These are phyloP conservation scores for Magnolia changhungtana DNA, from an alignment of 164 flowering plant genomes.

Conservation along the genomic window DNA sequence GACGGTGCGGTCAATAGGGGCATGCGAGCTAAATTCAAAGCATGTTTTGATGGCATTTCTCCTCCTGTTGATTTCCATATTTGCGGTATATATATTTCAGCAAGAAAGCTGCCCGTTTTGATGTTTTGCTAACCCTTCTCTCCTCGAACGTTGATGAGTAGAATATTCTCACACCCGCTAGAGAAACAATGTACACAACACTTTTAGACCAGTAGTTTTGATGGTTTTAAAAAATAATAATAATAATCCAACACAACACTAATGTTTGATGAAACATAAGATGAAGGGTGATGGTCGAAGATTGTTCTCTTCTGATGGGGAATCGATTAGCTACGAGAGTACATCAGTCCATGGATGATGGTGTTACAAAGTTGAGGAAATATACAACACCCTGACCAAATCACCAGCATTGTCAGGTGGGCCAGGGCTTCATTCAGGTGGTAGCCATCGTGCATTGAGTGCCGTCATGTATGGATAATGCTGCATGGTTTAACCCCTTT, in stretches of 20 bases:
- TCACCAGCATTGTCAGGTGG: not conserved
- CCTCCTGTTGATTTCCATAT: slow-evolving; percentile 34
- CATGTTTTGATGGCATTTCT: slow-evolving; percentile 37
- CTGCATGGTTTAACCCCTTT: not conserved
- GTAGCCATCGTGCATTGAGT: not conserved
- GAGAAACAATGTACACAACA: not conserved
- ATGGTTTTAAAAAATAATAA: not conserved
- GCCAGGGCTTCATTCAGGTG: not conserved
- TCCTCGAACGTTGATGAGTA: too few relatives aligned
- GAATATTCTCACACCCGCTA: not conserved
- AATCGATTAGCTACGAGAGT: too few relatives aligned
- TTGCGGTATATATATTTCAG: slow-evolving; percentile 29
- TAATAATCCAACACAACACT: too few relatives aligned
- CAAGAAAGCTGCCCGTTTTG: slow-evolving; percentile 23
- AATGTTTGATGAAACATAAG: too few relatives aligned
- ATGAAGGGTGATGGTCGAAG: too few relatives aligned
- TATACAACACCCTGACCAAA: too few relatives aligned
- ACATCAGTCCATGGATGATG: too few relatives aligned
- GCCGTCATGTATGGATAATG: not conserved
- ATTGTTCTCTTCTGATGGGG: too few relatives aligned
- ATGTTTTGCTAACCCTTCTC: not conserved
- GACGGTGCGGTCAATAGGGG: slow-evolving; percentile 55
- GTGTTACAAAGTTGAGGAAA: too few relatives aligned
- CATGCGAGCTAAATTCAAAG: slow-evolving; percentile 45
- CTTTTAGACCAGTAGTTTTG: not conserved